Base-by-base conservation (phyloP, 306 rosid genomes). In the Dalbergia cultrata region DNA sequence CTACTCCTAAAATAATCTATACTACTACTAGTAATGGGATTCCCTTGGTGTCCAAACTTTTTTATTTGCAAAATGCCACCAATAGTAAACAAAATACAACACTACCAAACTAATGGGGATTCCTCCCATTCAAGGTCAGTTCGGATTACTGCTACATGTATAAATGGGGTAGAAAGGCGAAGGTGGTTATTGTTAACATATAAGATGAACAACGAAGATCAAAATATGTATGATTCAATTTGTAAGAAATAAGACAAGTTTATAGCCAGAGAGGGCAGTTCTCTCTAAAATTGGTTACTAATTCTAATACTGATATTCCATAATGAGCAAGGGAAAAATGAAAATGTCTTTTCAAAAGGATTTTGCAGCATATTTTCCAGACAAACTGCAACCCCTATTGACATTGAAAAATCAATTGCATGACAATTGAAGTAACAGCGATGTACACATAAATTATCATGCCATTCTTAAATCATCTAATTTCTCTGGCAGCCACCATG, bases 401-500 rank as follows among this genome's bases (percentile, higher is more conserved):
- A 31, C 37, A 66, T 34, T 34, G 63, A 39, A 50, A 17, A 22
- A 58, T 17, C 70, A 16, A 59, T 47, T 31, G 7, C 41, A 74
- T 67, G 75, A 56, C 21, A 76, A 41, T 60, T 43, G 43, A 37
- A 76, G 61, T 9, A 49, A 43, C 14, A 76, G 66, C 4, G n/a
- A 17, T 22, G 26, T 21, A 18, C 44, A 13, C n/a, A 54, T 5
- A 6, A 16, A 14, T 37, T 39, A 52, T 44, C 68, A 61, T 3
- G 6, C 45, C 19, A 50, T 54, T 50, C 33, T 67, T 39, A n/a
- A 7, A 49, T 74, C 18, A 49, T 44, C 82, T 71, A 81, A 73
- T 62, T 58, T 77, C 73, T 2, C 57, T 60, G 81, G 78, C 90
- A 86, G 17, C 83, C 77, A 68, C 81, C 82, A 44, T 90, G 92